Evolutionary conservation across 305 asterid species (phyloP).

Genomic region (Solanum hybrid): DNA sequence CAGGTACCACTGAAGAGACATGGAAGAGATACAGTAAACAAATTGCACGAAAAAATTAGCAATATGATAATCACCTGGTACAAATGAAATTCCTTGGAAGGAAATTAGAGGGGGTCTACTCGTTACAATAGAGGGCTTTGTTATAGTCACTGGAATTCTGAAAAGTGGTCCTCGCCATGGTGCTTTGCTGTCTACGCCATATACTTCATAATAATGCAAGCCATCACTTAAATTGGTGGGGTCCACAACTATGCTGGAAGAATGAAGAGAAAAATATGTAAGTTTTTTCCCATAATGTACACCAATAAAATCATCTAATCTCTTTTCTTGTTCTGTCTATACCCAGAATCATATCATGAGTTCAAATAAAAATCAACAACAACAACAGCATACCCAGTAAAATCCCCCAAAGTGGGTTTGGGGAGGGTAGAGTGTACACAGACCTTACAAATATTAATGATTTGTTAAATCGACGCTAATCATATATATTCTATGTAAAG

Average conservation of each 20-base stretch:
- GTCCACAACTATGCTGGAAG: slow-evolving; percentile 82
- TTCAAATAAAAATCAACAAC: neutral
- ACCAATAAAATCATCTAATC: neutral
- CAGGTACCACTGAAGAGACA: neutral
- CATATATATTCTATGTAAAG: neutral
- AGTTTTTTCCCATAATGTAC: neutral
- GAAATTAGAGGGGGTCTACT: slow-evolving; percentile 59
- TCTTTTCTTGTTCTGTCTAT: neutral
- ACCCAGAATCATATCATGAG: neutral
- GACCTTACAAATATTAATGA: neutral
- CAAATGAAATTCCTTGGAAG: slow-evolving; percentile 62
- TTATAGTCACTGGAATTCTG: slow-evolving; percentile 84
- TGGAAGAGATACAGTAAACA: neutral
- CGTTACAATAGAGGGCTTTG: slow-evolving; percentile 71
- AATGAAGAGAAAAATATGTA: slow-evolving; percentile 11
- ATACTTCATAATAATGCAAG: slow-evolving; percentile 91
- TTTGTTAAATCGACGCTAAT: neutral
- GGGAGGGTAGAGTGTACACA: neutral
- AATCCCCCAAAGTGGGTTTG: neutral
- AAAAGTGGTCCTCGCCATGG: slow-evolving; percentile 99
- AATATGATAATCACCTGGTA: slow-evolving; percentile 53
- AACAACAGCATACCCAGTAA: neutral
- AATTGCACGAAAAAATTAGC: neutral
- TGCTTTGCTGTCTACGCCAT: slow-evolving; percentile 74
- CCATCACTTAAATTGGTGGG: slow-evolving; percentile 74